Conservation (phyloP, 2,329 filamentous ascomycete species). For the Trichoderma aggressivum region DNA sequence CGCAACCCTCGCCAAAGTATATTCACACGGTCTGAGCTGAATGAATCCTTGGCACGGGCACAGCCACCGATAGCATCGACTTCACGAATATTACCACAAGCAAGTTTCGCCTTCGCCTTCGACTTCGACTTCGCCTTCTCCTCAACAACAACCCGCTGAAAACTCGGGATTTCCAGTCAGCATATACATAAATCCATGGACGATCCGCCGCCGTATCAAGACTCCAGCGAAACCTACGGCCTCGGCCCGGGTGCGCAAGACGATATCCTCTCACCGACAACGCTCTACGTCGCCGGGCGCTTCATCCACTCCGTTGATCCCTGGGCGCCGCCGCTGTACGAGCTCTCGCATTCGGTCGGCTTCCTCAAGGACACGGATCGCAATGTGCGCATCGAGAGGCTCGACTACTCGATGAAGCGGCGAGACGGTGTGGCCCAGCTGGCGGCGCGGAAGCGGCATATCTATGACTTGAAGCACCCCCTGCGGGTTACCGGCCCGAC, state of each 20-base stretch:
- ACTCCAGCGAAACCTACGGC: not conserved
- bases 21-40: not conserved
- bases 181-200: not conserved
- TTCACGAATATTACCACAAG: not conserved
- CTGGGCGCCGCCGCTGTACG: conserved; percentile 33
- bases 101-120: not conserved
- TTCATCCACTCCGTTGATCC: conserved; percentile 33
- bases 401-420: conserved; percentile 31
- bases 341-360: conserved; percentile 35
- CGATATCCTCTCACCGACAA: conserved; percentile 30
- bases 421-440: conserved; percentile 26
- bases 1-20: not conserved
- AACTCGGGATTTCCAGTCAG: not conserved
- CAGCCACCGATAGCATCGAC: not conserved
- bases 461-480: conserved; percentile 36
- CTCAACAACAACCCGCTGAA: not conserved
- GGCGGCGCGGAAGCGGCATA: conserved; percentile 30
- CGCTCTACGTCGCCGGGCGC: conserved; percentile 33
- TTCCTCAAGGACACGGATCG: conserved; percentile 33
- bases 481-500: conserved; percentile 27
- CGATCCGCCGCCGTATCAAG: not conserved
- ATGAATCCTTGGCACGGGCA: not conserved
- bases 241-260: not conserved
- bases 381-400: conserved; percentile 30
- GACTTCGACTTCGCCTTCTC: not conserved